Conservation (phyloP, 1,139 yeast species). For the Nakaseomyces delphensis region DNA sequence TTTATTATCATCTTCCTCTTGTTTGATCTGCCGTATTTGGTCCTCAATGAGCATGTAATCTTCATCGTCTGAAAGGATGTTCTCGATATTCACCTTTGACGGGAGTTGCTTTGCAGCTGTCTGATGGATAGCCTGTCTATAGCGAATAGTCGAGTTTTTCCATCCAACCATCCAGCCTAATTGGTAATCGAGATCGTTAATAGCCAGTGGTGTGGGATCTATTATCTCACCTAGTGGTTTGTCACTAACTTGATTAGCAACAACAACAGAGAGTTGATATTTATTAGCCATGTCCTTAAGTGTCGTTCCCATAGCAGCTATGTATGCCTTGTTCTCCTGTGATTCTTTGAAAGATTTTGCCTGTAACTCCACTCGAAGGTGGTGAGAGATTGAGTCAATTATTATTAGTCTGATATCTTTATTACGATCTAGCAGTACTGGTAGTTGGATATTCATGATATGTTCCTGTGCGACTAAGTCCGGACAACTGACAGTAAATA, state of each 20-base stretch:
- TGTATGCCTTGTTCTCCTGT: slow-evolving; percentile 38
- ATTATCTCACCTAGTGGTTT: slow-evolving; percentile 33
- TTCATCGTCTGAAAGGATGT: slow-evolving; percentile 30
- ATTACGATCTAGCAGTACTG: slow-evolving; percentile 41
- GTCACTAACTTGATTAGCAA: slow-evolving; percentile 78
- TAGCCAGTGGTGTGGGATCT: slow-evolving; percentile 22
- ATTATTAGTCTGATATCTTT: slow-evolving; percentile 45
- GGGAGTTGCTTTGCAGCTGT: not conserved
- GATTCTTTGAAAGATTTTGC: slow-evolving; percentile 32
- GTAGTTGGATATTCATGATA: slow-evolving; percentile 62
- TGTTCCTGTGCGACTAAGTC: slow-evolving; percentile 71
- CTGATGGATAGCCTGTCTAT: slow-evolving; percentile 22
- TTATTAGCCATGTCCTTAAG: slow-evolving; percentile 44
- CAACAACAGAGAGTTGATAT: slow-evolving; percentile 51
- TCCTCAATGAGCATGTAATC: slow-evolving; percentile 24
- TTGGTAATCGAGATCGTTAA: slow-evolving; percentile 57
- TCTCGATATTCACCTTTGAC: slow-evolving; percentile 9
- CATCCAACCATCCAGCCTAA: slow-evolving; percentile 70
- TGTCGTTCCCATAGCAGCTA: slow-evolving; percentile 40
- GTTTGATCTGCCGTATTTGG: slow-evolving; percentile 7
- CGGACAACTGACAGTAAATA: slow-evolving; percentile 55
- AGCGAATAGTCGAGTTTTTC: slow-evolving; percentile 40
- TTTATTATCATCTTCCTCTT: slow-evolving; percentile 13
- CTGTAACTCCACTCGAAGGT: slow-evolving; percentile 57
- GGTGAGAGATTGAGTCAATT: slow-evolving; percentile 83